These are phyloP conservation scores for Neopestalotiopsis sp. DNA, from an alignment of 2,329 filamentous ascomycete species.

Conservation along the genomic window DNA sequence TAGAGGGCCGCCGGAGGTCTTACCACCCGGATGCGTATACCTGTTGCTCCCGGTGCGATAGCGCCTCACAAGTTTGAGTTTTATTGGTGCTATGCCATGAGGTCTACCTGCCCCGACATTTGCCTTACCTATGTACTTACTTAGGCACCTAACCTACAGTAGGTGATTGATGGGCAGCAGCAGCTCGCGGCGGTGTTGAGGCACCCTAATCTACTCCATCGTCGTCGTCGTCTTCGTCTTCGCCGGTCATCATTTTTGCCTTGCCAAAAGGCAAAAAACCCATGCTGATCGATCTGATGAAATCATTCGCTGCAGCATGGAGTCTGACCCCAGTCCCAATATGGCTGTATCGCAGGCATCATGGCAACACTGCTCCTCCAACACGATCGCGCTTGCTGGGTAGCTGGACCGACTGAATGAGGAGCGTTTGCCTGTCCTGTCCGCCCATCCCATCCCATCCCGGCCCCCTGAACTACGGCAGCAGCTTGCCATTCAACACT, in stretches of 20 bases:
- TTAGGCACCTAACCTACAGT: background rate
- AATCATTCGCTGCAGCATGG: background rate
- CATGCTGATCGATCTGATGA: background rate
- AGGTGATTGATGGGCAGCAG: background rate
- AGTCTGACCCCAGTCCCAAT: background rate
- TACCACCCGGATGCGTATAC: conserved; percentile 1
- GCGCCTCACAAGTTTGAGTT: background rate
- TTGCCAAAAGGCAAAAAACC: background rate
- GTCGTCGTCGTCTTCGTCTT: background rate
- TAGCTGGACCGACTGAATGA: background rate
- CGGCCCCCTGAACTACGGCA: background rate
- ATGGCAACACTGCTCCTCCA: background rate
- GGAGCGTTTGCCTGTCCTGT: background rate
- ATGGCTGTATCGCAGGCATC: background rate
- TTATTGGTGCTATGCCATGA: background rate
- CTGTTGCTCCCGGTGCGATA: background rate
- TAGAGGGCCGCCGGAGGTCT: background rate
- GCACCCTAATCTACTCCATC: background rate
- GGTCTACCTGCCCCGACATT: background rate
- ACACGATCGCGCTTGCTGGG: background rate
- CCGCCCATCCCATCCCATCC: background rate
- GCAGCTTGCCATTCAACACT: conserved; percentile 1
- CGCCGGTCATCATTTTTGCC: background rate
- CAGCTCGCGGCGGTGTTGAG: background rate
- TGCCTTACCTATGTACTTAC: background rate